phyloP scores from a whole-genome alignment of 139 green algal genomes.

The Chlamydomonas sphaeroides region DNA sequence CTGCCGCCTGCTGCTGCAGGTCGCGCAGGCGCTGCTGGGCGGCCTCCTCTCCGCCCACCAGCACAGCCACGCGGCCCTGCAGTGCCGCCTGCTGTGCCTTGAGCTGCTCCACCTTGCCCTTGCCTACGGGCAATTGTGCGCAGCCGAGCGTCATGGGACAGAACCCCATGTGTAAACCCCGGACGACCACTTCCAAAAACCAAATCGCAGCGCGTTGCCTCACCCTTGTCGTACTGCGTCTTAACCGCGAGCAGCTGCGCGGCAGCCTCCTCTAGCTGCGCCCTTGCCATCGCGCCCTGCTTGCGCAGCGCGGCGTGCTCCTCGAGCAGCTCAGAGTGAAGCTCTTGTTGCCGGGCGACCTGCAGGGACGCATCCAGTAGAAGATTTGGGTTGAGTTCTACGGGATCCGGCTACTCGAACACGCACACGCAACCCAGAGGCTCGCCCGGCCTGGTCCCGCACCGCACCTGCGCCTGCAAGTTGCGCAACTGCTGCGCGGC shows the following conservation, averaged over 20 bases:
- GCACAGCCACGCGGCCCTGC: neutral
- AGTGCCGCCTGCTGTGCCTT: conserved; percentile 18
- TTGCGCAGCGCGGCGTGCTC: conserved; percentile 30
- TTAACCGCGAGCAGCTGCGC: conserved; percentile 4
- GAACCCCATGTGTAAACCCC: no score
- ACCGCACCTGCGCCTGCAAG: conserved; percentile 45
- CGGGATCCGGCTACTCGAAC: no score
- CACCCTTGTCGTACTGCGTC: conserved; percentile 26
- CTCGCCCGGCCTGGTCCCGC: no score
- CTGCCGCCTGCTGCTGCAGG: conserved; percentile 13
- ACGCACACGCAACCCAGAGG: no score
- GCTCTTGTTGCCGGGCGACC: conserved; percentile 26
- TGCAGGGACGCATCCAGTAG: no score
- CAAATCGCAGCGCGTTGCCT: no score
- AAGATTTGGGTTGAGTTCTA: no score
- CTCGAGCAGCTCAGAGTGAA: conserved; percentile 36
- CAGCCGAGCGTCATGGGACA: no score
- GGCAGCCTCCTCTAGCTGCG: conserved; percentile 35
- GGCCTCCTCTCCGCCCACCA: neutral
- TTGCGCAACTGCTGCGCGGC: neutral
- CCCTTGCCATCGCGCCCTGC: neutral
- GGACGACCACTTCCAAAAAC: no score
- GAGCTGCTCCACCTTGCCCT: conserved; percentile 27
- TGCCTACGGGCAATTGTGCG: neutral
- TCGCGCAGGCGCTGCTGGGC: neutral